A percentile compares a stretch with the other conserved stretches of the same genome.
Conservation (phyloP, 2,329 filamentous ascomycete species). For the Tothia fuscella region DNA sequence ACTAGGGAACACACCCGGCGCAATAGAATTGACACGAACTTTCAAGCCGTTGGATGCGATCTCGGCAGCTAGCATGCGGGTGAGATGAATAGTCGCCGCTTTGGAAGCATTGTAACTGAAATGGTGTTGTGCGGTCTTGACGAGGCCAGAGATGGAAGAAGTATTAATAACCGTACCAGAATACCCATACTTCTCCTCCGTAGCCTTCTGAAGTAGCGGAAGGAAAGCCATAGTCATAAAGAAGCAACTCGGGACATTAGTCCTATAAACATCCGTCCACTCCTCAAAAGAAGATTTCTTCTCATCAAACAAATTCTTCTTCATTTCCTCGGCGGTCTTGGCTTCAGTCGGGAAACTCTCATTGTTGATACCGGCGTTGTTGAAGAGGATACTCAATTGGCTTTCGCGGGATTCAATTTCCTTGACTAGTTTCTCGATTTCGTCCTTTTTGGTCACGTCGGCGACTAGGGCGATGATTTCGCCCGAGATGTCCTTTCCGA, state of each 20-base stretch:
- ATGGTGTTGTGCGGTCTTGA: constrained; percentile 35
- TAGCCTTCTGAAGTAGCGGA: constrained; percentile 32
- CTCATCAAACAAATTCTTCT: constrained; percentile 33
- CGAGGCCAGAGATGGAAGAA: constrained; percentile 32
- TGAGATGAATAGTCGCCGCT: constrained; percentile 42
- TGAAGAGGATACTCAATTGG: constrained; percentile 34
- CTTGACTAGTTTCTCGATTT: constrained; percentile 25
- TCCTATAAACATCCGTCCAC: constrained; percentile 33
- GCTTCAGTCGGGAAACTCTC: constrained; percentile 27
- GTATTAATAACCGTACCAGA: constrained; percentile 36
- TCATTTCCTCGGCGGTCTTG: constrained; percentile 30
- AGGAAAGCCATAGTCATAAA: constrained; percentile 36
- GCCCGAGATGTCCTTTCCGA: constrained; percentile 32
- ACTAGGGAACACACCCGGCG: constrained; percentile 44
- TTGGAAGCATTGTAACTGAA: constrained; percentile 39
- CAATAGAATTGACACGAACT: constrained; percentile 45
- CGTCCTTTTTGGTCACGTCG: constrained; percentile 32
- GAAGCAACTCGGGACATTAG: constrained; percentile 36
- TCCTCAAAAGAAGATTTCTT: constrained; percentile 29
- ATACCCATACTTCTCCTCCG: constrained; percentile 29
- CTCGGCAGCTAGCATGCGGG: constrained; percentile 41
- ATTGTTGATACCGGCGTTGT: constrained; percentile 35
- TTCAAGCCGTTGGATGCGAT: constrained; percentile 40
- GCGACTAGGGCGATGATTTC: constrained; percentile 34
- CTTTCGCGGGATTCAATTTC: constrained; percentile 33